Percentiles rank a stretch among this genome's conserved stretches.
phyloP scores from a whole-genome alignment of 1,284 basidiomycete species.

The Malassezia sp. region DNA sequence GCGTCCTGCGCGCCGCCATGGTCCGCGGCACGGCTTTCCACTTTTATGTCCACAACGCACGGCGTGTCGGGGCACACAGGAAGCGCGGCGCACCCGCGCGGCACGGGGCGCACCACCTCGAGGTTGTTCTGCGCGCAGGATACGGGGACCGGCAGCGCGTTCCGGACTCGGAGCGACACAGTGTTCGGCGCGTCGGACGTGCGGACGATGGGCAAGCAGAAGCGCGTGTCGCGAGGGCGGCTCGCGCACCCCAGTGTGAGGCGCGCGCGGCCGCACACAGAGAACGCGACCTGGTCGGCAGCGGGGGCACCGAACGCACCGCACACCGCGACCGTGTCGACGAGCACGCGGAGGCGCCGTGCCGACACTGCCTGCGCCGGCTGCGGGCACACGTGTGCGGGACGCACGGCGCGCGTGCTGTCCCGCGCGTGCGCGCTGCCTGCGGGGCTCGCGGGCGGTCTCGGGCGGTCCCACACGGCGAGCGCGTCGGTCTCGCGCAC shows the following conservation, averaged over 20 bases:
- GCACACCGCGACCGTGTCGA: constrained; percentile 1
- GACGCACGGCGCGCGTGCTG: background rate
- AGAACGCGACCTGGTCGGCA: background rate
- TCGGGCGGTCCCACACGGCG: too few relatives aligned
- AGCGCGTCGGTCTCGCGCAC: too few relatives aligned
- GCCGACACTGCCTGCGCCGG: too few relatives aligned
- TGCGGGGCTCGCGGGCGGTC: too few relatives aligned
- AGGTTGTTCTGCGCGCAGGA: too few relatives aligned
- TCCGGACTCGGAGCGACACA: background rate
- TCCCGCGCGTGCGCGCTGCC: background rate
- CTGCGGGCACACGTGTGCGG: too few relatives aligned
- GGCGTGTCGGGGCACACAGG: too few relatives aligned
- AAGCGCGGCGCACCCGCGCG: too few relatives aligned
- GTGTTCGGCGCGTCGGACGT: background rate
- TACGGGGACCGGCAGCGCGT: too few relatives aligned
- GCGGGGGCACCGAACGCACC: constrained; percentile 2
- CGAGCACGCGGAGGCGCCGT: background rate
- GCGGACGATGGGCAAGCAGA: background rate
- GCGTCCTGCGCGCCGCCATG: too few relatives aligned
- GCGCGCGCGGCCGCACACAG: background rate
- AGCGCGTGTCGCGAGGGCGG: background rate
- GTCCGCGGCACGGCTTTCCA: too few relatives aligned
- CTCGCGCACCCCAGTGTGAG: background rate
- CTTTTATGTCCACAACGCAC: too few relatives aligned
- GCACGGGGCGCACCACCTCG: background rate